A percentile compares a stretch with the other conserved stretches of the same genome.
phyloP scores from a whole-genome alignment of 2,329 filamentous ascomycete species.

The Scytalidium lignicola region DNA sequence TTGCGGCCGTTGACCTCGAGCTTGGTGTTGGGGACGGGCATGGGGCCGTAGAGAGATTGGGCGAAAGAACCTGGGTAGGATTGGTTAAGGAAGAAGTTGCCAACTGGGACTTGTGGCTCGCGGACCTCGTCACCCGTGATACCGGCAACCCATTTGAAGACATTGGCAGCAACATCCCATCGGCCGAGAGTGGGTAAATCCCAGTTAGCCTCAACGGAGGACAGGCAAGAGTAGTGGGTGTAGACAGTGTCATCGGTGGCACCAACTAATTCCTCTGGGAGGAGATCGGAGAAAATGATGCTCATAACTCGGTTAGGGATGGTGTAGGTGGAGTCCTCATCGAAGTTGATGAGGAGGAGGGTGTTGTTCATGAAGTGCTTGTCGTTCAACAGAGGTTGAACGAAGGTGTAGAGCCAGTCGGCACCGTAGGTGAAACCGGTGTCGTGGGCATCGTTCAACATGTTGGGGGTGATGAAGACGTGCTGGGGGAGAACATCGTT shows the following conservation, averaged over 20 bases:
- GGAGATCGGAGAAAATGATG: conserved; percentile 46
- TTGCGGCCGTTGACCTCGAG: conserved; percentile 2
- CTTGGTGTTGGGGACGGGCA: conserved; percentile 1
- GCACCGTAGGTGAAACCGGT: conserved; percentile 43
- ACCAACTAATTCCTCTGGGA: conserved; percentile 38
- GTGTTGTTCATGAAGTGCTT: conserved; percentile 43
- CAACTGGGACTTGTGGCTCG: neutral
- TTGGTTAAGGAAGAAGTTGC: conserved; percentile 2
- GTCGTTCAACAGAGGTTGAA: conserved; percentile 44
- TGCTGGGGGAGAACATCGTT: conserved; percentile 55
- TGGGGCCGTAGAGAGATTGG: neutral
- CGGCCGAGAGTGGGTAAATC: conserved; percentile 31
- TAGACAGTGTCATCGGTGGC: conserved; percentile 43
- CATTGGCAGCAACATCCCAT: conserved; percentile 28
- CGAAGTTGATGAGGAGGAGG: conserved; percentile 48
- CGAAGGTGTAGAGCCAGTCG: conserved; percentile 42
- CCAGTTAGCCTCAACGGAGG: conserved; percentile 33
- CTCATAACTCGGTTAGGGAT: conserved; percentile 44
- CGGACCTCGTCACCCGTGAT: conserved; percentile 7
- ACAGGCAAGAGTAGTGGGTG: conserved; percentile 33
- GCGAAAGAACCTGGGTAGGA: conserved; percentile 4
- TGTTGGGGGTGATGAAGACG: conserved; percentile 55
- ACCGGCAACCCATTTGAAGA: conserved; percentile 11
- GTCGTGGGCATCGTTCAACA: conserved; percentile 59
- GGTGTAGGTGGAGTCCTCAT: conserved; percentile 46